Evolutionary conservation across 2,329 filamentous ascomycete species (phyloP).

Genomic region (Fusarium decemcellulare): DNA sequence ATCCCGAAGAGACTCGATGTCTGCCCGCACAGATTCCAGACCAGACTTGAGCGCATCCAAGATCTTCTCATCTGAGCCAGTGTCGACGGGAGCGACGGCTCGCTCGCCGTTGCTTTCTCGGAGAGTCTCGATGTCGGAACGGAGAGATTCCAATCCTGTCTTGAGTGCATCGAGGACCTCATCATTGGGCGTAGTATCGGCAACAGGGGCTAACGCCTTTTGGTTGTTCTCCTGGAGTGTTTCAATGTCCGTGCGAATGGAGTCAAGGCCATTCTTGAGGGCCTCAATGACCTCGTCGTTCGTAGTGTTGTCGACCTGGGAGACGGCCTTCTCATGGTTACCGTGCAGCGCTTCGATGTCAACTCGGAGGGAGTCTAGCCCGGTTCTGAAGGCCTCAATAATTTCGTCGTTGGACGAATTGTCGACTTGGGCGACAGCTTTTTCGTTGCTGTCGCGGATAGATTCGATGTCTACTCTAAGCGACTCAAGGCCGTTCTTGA

Average conservation of each 20-base stretch:
- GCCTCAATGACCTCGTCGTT: constrained; percentile 41
- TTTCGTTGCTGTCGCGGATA: constrained; percentile 75
- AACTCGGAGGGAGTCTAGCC: constrained; percentile 76
- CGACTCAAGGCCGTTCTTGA: constrained; percentile 40
- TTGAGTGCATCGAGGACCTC: constrained; percentile 89
- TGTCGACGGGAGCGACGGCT: constrained; percentile 50
- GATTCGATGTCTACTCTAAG: constrained; percentile 34
- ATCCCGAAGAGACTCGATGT: constrained; percentile 81
- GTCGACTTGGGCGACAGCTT: constrained; percentile 71
- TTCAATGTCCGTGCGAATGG: constrained; percentile 43
- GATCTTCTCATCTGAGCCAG: constrained; percentile 77
- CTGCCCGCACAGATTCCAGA: constrained; percentile 78
- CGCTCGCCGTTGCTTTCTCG: constrained; percentile 79
- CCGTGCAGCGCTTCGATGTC: constrained; percentile 82
- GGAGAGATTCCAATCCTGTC: constrained; percentile 80
- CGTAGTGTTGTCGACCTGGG: constrained; percentile 29
- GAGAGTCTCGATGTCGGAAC: constrained; percentile 78
- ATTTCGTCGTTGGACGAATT: constrained; percentile 86
- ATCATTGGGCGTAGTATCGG: constrained; percentile 82
- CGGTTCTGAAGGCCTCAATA: constrained; percentile 82
- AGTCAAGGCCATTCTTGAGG: constrained; percentile 42
- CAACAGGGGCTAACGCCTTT: constrained; percentile 63
- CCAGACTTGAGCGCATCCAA: constrained; percentile 87
- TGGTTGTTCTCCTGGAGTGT: constrained; percentile 75
- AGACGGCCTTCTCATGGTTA: constrained; percentile 60